These are phyloP conservation scores for Pleurostoma richardsiae DNA, from an alignment of 2,329 filamentous ascomycete species.

Conservation along the genomic window DNA sequence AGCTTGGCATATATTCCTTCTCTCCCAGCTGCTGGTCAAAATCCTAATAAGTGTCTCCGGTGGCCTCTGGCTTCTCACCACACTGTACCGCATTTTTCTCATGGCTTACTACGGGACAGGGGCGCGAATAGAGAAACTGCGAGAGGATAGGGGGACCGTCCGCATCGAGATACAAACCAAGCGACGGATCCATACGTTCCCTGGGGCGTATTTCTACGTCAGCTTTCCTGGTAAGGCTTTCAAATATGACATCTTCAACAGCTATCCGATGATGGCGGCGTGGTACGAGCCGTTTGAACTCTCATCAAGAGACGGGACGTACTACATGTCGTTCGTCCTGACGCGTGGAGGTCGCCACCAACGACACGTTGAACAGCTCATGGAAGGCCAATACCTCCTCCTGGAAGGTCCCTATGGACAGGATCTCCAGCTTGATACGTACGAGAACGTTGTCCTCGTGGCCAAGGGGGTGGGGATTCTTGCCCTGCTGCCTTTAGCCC, in stretches of 20 bases:
- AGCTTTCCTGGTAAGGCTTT: background rate
- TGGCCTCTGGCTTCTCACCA: no score
- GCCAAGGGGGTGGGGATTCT: background rate
- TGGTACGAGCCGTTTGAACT: background rate
- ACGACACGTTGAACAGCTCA: no score
- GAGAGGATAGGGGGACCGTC: no score
- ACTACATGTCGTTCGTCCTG: no score
- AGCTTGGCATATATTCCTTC: no score
- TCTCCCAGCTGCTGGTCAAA: no score
- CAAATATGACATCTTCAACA: background rate
- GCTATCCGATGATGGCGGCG: background rate
- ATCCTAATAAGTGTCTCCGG: no score
- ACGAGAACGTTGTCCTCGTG: background rate
- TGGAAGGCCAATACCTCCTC: background rate
- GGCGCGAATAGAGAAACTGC: no score
- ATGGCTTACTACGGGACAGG: no score
- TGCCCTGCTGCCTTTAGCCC: background rate
- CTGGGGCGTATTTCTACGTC: background rate
- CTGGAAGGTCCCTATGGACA: background rate
- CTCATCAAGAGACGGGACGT: no score
- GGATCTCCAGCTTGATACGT: background rate
- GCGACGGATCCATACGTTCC: background rate
- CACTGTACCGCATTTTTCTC: no score
- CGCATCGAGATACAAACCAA: background rate
- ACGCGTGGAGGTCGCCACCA: no score